These are phyloP conservation scores for Xylaria sp. DNA, from an alignment of 2,329 filamentous ascomycete species.

Conservation along the genomic window DNA sequence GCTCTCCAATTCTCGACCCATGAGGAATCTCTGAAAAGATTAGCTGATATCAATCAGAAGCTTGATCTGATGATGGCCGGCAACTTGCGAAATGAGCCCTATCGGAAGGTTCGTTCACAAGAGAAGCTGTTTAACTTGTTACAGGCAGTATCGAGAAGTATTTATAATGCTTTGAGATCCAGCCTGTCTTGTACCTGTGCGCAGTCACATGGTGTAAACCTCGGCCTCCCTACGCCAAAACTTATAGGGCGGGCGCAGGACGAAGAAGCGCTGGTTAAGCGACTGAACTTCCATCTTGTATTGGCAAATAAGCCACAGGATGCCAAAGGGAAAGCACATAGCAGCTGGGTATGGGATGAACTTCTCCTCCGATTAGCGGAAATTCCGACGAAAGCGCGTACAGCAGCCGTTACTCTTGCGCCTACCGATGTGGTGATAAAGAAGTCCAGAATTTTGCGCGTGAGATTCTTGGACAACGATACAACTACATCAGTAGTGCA, in stretches of 20 bases:
- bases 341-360: slow-evolving; percentile 34
- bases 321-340: slow-evolving; percentile 20
- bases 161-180: slow-evolving; percentile 41
- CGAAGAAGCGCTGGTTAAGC: slow-evolving; percentile 33
- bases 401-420: slow-evolving; percentile 4
- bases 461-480: slow-evolving; percentile 12
- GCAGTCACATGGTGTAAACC: slow-evolving; percentile 39
- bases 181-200: slow-evolving; percentile 38
- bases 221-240: slow-evolving; percentile 28
- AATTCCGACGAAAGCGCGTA: slow-evolving; percentile 10
- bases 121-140: slow-evolving; percentile 37
- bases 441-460: slow-evolving; percentile 6
- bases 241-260: slow-evolving; percentile 34
- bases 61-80: slow-evolving; percentile 38
- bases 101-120: slow-evolving; percentile 33
- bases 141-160: slow-evolving; percentile 37
- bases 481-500: not conserved
- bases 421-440: slow-evolving; percentile 7
- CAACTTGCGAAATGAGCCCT: slow-evolving; percentile 41
- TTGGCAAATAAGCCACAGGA: slow-evolving; percentile 22
- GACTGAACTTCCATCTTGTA: slow-evolving; percentile 26
- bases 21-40: slow-evolving; percentile 27
- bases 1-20: slow-evolving; percentile 30
- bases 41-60: slow-evolving; percentile 38
- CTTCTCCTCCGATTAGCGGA: slow-evolving; percentile 26